These are phyloP conservation scores for Xylaria venustula DNA, from an alignment of 495 filamentous ascomycete species.

Conservation along the genomic window DNA sequence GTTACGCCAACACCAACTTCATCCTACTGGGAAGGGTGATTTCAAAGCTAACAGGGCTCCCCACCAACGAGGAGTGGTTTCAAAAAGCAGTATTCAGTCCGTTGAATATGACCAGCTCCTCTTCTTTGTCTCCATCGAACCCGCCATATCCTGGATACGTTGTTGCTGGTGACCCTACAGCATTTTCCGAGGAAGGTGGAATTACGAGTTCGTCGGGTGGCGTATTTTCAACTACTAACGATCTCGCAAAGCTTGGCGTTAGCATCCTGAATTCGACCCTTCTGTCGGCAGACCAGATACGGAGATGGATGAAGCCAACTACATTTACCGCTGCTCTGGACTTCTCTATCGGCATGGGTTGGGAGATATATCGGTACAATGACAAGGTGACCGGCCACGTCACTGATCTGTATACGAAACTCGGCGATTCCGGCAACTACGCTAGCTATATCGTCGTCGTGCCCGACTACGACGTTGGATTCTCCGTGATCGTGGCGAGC, in stretches of 20 bases:
- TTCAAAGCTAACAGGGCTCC: conserved; percentile 23
- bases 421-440: conserved; percentile 42
- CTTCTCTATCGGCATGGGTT: conserved; percentile 29
- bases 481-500: conserved; percentile 36
- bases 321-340: conserved; percentile 39
- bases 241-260: conserved; percentile 38
- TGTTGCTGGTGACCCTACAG: conserved; percentile 12
- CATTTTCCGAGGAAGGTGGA: conserved; percentile 13
- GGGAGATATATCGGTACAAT: conserved; percentile 39
- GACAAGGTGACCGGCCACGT: conserved; percentile 19
- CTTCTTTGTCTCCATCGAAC: conserved; percentile 22
- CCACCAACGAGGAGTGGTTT: conserved; percentile 23
- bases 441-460: conserved; percentile 32
- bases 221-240: conserved; percentile 23
- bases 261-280: conserved; percentile 48
- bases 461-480: conserved; percentile 43
- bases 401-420: conserved; percentile 43
- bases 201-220: conserved; percentile 22
- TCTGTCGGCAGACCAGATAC: conserved; percentile 36
- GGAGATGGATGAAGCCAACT: conserved; percentile 50
- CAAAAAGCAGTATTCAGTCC: conserved; percentile 28
- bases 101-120: conserved; percentile 27
- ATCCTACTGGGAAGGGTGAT: conserved; percentile 34
- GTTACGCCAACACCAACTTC: conserved; percentile 33
- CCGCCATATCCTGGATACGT: conserved; percentile 19